Percentiles rank a stretch among this genome's conserved stretches.
Conservation (phyloP, 108 stramenopile species). For the Nitzschia inconspicua region DNA sequence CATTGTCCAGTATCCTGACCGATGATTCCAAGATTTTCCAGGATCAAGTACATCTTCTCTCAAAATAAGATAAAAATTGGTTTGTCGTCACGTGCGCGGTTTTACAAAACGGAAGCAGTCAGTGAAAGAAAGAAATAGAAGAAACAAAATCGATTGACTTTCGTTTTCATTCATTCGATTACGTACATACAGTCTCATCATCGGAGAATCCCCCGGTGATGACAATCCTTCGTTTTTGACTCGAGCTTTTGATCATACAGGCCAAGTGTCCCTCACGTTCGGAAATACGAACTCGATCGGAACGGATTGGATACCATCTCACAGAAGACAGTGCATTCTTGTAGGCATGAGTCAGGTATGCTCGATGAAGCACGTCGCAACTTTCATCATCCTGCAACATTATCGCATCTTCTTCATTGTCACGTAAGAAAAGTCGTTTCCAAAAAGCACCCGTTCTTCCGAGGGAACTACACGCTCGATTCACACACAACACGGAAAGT, state of each 20-base stretch:
- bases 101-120: background rate
- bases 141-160: background rate
- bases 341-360: constrained; percentile 26
- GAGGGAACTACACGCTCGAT: constrained; percentile 19
- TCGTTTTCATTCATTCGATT: background rate
- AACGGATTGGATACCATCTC: constrained; percentile 23
- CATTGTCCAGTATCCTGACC: background rate
- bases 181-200: constrained; percentile 31
- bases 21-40: background rate
- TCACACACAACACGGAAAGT: constrained; percentile 30
- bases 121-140: background rate
- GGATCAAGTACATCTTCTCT: background rate
- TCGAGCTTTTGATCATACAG: constrained; percentile 13
- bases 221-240: constrained; percentile 14
- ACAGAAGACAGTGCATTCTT: constrained; percentile 21
- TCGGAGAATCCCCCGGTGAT: constrained; percentile 54
- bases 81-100: no score
- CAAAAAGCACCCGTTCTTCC: constrained; percentile 32
- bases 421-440: constrained; percentile 13
- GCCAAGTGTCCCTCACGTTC: constrained; percentile 50
- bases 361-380: background rate
- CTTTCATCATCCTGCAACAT: background rate
- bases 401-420: background rate
- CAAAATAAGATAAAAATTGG: no score
- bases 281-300: background rate